Evolutionary conservation across 2,329 filamentous ascomycete genomes (phyloP), one percentile per base, ranked within the genome.

Genomic region (Penicillium psychrosexuale): DNA sequence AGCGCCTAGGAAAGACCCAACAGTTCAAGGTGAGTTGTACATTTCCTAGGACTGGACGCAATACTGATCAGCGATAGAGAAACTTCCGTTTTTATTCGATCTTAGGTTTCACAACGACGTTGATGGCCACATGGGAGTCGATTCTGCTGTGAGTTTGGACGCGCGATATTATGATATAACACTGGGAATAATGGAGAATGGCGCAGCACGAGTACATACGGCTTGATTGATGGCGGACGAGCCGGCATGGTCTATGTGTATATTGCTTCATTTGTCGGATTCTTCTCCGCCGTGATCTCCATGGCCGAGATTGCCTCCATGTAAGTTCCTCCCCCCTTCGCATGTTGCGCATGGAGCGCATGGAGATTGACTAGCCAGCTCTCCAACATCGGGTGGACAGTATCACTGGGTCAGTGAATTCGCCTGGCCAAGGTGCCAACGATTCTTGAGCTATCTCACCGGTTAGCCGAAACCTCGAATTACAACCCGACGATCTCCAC

Each of bases 1-100:
- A 71, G 47, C 75, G 79, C 15, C 70, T 81, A 70, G 79, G 79
- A 43, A 80, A 80, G 67, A 66, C 70, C 40, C 79, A 81, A 63
- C 75, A 80, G 56, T 71, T 81, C 51, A 73, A 75, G 54, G 76
- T 67, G 12, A 43, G 66, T 59, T 12, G 17, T 2, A 34, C 19
- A 44, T 34, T 33, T 33, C 31, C 45, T 43, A 27, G 39, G 22
- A 24, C 43, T 22, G 47, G 39, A 34, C 38, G 6, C n/a, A 40
- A 49, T 24, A 28, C 52, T 67, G 47, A 62, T 51, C 40, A 33
- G 36, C 37, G 58, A 54, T 46, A 75, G 71, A 67, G 73, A 56
- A 75, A 75, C 46, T 75, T 75, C 54, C 65, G 68, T 17, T 74
- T 75, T 44, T 63, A 73, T 15, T 73, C 72, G 1, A 75, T 73